A percentile compares a stretch with the other conserved stretches of the same genome.
phyloP scores from a whole-genome alignment of 352 stramenopile species.

The Globisporangium canariense region DNA sequence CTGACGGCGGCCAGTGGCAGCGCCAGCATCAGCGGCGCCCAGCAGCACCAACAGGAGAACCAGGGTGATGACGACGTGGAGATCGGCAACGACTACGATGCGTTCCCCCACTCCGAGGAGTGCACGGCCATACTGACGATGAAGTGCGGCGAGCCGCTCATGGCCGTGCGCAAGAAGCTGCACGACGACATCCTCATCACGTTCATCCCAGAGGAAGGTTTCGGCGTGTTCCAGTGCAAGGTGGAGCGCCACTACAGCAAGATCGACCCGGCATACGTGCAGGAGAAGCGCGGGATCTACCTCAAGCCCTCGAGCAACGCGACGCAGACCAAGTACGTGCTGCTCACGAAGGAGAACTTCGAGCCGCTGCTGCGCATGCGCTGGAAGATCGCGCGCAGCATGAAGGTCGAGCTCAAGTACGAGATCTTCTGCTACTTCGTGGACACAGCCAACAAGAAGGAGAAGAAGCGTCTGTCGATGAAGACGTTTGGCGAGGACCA shows the following conservation, averaged over 20 bases:
- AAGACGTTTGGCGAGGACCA: constrained; percentile 51
- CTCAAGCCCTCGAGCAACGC: constrained; percentile 72
- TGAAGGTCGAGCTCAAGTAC: constrained; percentile 82
- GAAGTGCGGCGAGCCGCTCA: constrained; percentile 71
- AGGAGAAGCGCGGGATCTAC: constrained; percentile 69
- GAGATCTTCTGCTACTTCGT: constrained; percentile 82
- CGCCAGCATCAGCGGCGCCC: not conserved
- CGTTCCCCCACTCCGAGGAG: constrained; percentile 62
- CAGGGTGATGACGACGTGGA: constrained; percentile 7
- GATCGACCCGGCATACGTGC: constrained; percentile 51
- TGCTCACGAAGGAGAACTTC: constrained; percentile 73
- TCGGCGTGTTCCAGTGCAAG: constrained; percentile 76
- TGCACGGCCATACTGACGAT: constrained; percentile 66
- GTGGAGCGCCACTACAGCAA: constrained; percentile 70
- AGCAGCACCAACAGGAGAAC: not conserved
- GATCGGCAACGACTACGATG: constrained; percentile 24
- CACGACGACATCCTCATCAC: constrained; percentile 66
- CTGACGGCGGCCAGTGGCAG: not conserved
- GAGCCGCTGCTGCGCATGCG: constrained; percentile 59
- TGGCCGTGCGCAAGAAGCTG: constrained; percentile 78
- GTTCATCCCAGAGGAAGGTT: constrained; percentile 71
- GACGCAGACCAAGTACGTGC: constrained; percentile 77
- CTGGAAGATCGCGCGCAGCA: constrained; percentile 75
- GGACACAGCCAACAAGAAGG: constrained; percentile 58
- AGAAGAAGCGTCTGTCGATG: constrained; percentile 59